Percentiles rank a stretch among this genome's conserved stretches.
These are phyloP conservation scores for Penicillium egyptiacum DNA, from an alignment of 495 filamentous ascomycete species.

Conservation along the genomic window DNA sequence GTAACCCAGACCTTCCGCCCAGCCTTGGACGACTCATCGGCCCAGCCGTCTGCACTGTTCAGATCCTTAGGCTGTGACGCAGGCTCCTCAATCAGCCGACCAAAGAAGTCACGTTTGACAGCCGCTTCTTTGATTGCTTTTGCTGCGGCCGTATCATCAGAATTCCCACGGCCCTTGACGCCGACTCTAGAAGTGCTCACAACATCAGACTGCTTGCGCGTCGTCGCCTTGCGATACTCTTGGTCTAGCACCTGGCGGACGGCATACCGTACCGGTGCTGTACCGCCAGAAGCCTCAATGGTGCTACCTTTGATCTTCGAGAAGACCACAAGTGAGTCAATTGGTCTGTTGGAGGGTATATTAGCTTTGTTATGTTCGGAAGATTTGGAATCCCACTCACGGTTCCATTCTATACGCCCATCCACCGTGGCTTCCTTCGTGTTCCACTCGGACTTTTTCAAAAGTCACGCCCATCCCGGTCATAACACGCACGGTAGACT, in stretches of 20 bases:
- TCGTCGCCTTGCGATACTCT: slow-evolving; percentile 71
- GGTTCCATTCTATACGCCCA: slow-evolving; percentile 97
- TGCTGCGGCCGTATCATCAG: slow-evolving; percentile 18
- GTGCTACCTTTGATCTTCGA: slow-evolving; percentile 36
- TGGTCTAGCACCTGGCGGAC: slow-evolving; percentile 90
- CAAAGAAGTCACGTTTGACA: slow-evolving; percentile 90
- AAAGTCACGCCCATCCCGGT: slow-evolving; percentile 74
- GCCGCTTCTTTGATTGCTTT: slow-evolving; percentile 30
- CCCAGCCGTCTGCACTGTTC: slow-evolving; percentile 20
- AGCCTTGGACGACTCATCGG: slow-evolving; percentile 37
- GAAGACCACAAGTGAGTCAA: slow-evolving; percentile 63
- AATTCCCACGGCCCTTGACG: slow-evolving; percentile 30
- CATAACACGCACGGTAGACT: slow-evolving; percentile 76
- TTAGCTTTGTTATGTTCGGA: slow-evolving; percentile 28
- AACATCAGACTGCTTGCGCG: slow-evolving; percentile 57
- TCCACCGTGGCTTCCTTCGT: slow-evolving; percentile 53
- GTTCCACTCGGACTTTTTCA: slow-evolving; percentile 77
- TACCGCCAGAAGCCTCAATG: slow-evolving; percentile 35
- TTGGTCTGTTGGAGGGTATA: slow-evolving; percentile 45
- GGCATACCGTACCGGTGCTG: slow-evolving; percentile 77
- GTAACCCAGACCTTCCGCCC: slow-evolving; percentile 82
- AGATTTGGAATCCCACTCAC: slow-evolving; percentile 48
- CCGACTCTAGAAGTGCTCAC: slow-evolving; percentile 50
- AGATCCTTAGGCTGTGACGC: slow-evolving; percentile 29
- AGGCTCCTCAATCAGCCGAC: slow-evolving; percentile 60